A percentile compares a stretch with the other conserved stretches of the same genome.
Conservation (phyloP, 1,284 basidiomycete genomes). For the Xerocomus nothofagi region DNA sequence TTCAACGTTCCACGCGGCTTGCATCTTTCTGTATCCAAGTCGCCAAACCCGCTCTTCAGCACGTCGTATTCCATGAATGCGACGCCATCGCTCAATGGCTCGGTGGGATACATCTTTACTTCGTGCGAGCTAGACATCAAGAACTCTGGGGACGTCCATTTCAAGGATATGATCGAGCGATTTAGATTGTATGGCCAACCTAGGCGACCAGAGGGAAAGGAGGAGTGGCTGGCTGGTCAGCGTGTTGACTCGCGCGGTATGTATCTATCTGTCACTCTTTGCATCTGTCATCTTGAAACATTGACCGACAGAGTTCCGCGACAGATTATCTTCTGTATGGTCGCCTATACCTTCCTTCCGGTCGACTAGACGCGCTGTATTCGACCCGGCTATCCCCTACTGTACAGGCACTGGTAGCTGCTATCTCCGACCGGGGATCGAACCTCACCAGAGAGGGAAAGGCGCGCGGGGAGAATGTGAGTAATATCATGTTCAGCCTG, state of each 20-base stretch:
- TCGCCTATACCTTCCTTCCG: slow-evolving; percentile 85
- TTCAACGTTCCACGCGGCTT: slow-evolving; percentile 80
- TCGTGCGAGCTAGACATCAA: slow-evolving; percentile 78
- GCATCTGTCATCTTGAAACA: slow-evolving; percentile 15
- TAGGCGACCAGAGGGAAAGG: slow-evolving; percentile 67
- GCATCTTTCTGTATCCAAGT: slow-evolving; percentile 82
- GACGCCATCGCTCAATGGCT: slow-evolving; percentile 89
- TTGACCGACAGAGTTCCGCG: slow-evolving; percentile 18
- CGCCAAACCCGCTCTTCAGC: slow-evolving; percentile 86
- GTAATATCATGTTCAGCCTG: slow-evolving; percentile 84
- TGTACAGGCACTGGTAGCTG: slow-evolving; percentile 65
- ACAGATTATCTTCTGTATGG: slow-evolving; percentile 92
- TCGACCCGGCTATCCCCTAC: slow-evolving; percentile 79
- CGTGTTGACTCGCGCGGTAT: slow-evolving; percentile 76
- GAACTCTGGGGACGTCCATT: slow-evolving; percentile 69
- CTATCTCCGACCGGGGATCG: slow-evolving; percentile 71
- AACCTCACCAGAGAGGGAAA: slow-evolving; percentile 45
- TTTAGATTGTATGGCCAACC: slow-evolving; percentile 83
- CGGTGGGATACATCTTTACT: slow-evolving; percentile 90
- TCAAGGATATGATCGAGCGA: slow-evolving; percentile 87
- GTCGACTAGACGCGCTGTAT: slow-evolving; percentile 87
- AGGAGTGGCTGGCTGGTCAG: slow-evolving; percentile 79
- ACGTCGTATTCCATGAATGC: slow-evolving; percentile 92
- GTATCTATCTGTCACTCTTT: slow-evolving; percentile 26
- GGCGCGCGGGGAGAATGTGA: slow-evolving; percentile 47